phyloP scores from a whole-genome alignment of 2,329 filamentous ascomycete species.

The Akanthomyces lecanii region DNA sequence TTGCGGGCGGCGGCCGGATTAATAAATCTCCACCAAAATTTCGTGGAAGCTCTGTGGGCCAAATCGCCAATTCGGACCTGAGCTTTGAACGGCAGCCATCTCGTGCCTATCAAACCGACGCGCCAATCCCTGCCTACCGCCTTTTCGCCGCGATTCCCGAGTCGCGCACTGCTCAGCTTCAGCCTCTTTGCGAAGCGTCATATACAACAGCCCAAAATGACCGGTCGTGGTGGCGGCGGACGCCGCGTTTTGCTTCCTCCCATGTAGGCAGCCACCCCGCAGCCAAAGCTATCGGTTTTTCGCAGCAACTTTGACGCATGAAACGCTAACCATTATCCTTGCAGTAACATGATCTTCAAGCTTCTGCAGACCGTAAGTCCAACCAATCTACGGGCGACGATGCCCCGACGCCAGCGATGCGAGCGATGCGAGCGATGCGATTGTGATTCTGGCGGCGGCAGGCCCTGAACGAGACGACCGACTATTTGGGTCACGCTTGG shows the following conservation, averaged over 20 bases:
- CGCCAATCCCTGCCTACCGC: not conserved
- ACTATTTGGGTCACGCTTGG: not conserved
- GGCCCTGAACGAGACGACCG: not conserved
- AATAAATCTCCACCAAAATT: constrained; percentile 19
- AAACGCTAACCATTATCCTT: constrained; percentile 20
- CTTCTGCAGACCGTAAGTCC: constrained; percentile 61
- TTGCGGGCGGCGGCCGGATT: constrained; percentile 10
- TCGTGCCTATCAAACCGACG: constrained; percentile 8
- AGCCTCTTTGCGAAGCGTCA: not conserved
- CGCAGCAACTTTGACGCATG: not conserved
- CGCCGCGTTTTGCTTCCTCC: constrained; percentile 58
- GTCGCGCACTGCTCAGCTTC: not conserved
- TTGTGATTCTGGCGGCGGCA: not conserved
- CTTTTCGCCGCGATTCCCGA: not conserved
- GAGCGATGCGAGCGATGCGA: constrained; percentile 3
- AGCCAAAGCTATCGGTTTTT: not conserved
- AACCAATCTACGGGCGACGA: constrained; percentile 26
- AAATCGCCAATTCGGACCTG: not conserved
- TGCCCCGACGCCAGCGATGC: not conserved
- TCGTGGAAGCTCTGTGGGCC: not conserved
- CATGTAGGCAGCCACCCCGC: constrained; percentile 36
- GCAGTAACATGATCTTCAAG: constrained; percentile 58
- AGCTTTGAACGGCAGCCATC: not conserved
- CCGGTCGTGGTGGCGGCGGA: constrained; percentile 56
- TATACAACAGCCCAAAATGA: constrained; percentile 40